Evolutionary conservation across 495 filamentous ascomycete genomes (phyloP).

Genomic region (Rostrohypoxylon terebratum): DNA sequence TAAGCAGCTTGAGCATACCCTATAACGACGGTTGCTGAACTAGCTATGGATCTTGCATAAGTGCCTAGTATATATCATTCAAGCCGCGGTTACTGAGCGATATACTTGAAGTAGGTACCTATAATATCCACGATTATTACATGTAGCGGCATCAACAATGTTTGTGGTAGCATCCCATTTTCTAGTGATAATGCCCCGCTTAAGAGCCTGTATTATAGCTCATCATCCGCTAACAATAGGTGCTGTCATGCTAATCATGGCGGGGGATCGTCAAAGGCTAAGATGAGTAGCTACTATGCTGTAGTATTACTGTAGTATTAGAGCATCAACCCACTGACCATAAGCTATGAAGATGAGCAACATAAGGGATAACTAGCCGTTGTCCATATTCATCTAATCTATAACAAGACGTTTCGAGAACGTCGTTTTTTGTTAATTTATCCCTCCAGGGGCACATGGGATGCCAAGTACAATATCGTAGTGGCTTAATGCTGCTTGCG

Average conservation of each 20-base stretch:
- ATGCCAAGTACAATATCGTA: slow-evolving; percentile 8
- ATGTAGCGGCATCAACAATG: neutral
- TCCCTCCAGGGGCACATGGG: neutral
- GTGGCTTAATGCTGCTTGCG: neutral
- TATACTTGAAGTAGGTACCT: too few relatives aligned
- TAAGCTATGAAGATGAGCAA: neutral
- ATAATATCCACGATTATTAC: neutral
- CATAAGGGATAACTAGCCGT: neutral
- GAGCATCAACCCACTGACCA: neutral
- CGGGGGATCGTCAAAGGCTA: slow-evolving; percentile 29
- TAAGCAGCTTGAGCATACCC: neutral
- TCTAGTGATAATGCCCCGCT: slow-evolving; percentile 7
- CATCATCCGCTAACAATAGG: slow-evolving; percentile 7
- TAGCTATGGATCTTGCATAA: too few relatives aligned
- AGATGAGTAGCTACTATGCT: neutral
- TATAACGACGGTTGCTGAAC: neutral
- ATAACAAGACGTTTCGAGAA: neutral
- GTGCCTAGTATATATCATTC: too few relatives aligned
- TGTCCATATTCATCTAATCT: slow-evolving; percentile 1
- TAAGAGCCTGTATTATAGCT: slow-evolving; percentile 16
- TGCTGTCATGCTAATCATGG: slow-evolving; percentile 14
- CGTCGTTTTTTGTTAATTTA: neutral
- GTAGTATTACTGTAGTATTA: too few relatives aligned
- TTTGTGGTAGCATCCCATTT: neutral
- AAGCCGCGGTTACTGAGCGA: too few relatives aligned